A percentile compares a stretch with the other conserved stretches of the same genome.
phyloP scores from a whole-genome alignment of 305 asterid species.

The Fraxinus baroniana region DNA sequence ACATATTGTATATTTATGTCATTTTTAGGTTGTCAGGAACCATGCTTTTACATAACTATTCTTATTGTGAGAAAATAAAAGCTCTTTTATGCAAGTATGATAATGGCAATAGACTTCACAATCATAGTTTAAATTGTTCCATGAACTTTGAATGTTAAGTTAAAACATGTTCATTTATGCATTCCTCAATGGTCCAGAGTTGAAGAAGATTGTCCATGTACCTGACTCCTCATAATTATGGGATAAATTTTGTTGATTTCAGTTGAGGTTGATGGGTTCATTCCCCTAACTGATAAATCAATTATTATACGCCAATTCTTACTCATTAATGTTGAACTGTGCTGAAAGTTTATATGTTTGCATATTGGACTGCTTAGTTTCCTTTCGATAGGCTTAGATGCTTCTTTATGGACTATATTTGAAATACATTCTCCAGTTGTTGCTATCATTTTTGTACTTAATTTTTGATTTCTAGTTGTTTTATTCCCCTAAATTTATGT shows the following conservation, averaged over 20 bases:
- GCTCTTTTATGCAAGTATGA: not conserved
- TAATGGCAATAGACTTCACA: not conserved
- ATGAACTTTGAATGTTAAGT: not conserved
- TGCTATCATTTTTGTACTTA: not conserved
- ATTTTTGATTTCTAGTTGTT: not conserved
- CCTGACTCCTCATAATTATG: not conserved
- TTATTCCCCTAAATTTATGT: not conserved
- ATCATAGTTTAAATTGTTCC: not conserved
- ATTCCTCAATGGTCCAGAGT: not conserved
- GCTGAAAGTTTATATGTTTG: constrained; percentile 1
- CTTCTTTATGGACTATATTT: not conserved
- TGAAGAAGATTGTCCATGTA: not conserved
- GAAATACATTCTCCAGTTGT: not conserved
- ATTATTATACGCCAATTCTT: not conserved
- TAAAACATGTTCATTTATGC: not conserved
- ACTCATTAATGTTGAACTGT: not conserved
- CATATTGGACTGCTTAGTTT: constrained; percentile 8
- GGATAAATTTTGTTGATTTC: not conserved
- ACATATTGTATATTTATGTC: not conserved
- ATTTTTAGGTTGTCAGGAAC: not conserved
- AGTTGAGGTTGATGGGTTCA: not conserved
- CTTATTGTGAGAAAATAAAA: not conserved
- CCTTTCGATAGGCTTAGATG: constrained; percentile 1
- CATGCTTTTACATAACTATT: not conserved
- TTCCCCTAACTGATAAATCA: not conserved